Evolutionary conservation across 768 basidiomycete genomes (phyloP), one percentile per base, ranked within the genome.

Genomic region (Trametes elegans): DNA sequence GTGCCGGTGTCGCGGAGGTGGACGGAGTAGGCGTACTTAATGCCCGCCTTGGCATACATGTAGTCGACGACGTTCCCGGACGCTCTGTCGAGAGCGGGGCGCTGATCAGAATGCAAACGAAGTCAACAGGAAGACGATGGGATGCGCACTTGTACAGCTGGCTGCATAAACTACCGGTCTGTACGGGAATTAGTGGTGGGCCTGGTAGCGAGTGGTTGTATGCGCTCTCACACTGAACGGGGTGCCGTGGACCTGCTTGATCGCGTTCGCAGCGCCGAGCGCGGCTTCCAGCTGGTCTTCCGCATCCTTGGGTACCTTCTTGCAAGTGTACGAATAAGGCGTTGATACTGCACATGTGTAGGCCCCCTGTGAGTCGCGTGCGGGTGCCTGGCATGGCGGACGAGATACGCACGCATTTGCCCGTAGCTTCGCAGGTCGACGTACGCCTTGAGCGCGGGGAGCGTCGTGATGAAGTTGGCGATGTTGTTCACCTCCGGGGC

Each of bases 361-460:
- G 11, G 16, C 11, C 13, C 27, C 35, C 1, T 5, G 5, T 3
- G 18, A 19, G 13, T 21, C 47, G 21, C 23, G 38, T 14, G 32
- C 41, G 9, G 7, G 3, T 16, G 3, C 3, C 7, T 14, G 28
- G 5, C 16, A 13, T 27, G 41, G 16, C 14, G 8, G 18, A 24
- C 18, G 14, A 9, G 32, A 43, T n/a, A 77, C 87, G 53, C 62
- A 91, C 88, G 66, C 79, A 91, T 86, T 66, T 93, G 90, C 0
- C 90, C 90, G 63, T 90, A 94, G 61, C 84, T 88, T 59, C 92
- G 76, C 46, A 92, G 66, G 69, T 93, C 90, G 28, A 92, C 54
- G 68, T 90, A 93, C 2, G 76, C 84, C 18, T 78, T 74, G 14
- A 90, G 71, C 57, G 77, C 74, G 7, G 79, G 74, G 10, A 81